Evolutionary conservation across 352 stramenopile species (phyloP), one percentile per base, ranked within the genome.

Genomic region (Phytophthora ohioensis): DNA sequence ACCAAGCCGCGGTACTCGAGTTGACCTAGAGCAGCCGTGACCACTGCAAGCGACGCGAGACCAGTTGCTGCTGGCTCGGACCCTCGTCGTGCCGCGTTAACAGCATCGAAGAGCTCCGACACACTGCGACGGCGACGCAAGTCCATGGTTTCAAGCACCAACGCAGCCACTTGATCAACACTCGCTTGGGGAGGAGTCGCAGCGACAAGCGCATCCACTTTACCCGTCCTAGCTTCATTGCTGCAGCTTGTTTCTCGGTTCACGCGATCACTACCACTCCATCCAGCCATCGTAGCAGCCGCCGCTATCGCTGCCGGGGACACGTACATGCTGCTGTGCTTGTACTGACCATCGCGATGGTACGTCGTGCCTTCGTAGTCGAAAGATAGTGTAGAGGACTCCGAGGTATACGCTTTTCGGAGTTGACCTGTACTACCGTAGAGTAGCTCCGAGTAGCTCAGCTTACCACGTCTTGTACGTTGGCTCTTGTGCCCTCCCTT

Each of bases 401-500:
- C 88, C 0, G 67, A 66, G 3, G 88, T 95, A 64, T 94, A 95
- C 35, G 85, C 88, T 65, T 96, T 96, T 17, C 87, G 84, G 15
- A 96, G 53, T 27, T 95, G 88, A 1, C 88, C 88, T 1, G 88
- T 94, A 48, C 84, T 91, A 0, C 81, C 88, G 62, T 92, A 96
- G 4, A 96, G 62, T 15, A 96, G 66, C 32, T 96, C 88, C 13
- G 87, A 84, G 64, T 94, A 96, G 53, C 87, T 94, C 30, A 96
- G 73, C 43, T 94, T 96, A 15, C 87, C 87, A 31, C 84, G 76
- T 46, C 84, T 88, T 10, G 71, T 73, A 21, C 79, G 75, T 13
- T 79, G 69, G 15, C 61, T 69, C 27, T 73, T 76, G 42, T 74
- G 60, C 5, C 80, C 76, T 11, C 81, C 75, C 47, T 91, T 82